Conservation (phyloP, 768 basidiomycete species). For the Crassisporium funariophilum region DNA sequence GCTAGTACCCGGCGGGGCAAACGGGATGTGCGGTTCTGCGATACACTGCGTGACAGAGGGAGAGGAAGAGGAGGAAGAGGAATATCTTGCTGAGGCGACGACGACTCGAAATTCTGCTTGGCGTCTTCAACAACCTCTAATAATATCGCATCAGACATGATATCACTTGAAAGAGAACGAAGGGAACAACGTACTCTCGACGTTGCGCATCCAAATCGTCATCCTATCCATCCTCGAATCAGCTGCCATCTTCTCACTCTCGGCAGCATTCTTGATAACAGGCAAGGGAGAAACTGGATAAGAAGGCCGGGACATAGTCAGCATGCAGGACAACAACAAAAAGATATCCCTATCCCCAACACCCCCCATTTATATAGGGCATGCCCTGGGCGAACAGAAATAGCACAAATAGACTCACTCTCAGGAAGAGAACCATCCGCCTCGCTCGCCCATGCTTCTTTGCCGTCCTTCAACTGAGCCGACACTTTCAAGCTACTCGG, state of each 20-base stretch:
- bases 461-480: conserved; percentile 21
- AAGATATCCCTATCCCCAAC: no score
- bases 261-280: conserved; percentile 52
- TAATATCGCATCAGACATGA: conserved; percentile 7
- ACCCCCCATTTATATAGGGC: not conserved
- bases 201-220: conserved; percentile 80
- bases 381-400: no score
- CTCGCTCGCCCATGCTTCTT: conserved; percentile 25
- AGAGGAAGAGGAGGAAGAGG: conserved; percentile 66
- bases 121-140: conserved; percentile 83
- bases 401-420: conserved; percentile 21
- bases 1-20: conserved; percentile 64
- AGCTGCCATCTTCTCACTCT: conserved; percentile 52
- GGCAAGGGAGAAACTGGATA: conserved; percentile 48
- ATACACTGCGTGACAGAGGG: conserved; percentile 54
- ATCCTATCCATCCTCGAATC: conserved; percentile 67
- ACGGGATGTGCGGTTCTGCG: conserved; percentile 50
- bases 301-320: conserved; percentile 1
- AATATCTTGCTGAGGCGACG: conserved; percentile 43
- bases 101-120: conserved; percentile 69
- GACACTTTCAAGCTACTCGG: no score
- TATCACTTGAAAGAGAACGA: not conserved
- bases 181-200: conserved; percentile 65
- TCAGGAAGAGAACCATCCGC: conserved; percentile 23
- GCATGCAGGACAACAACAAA: conserved; percentile 1